Percentiles rank a stretch among this genome's conserved stretches.
phyloP scores from a whole-genome alignment of 2,329 filamentous ascomycete species.

The Scytalidium lignicola region DNA sequence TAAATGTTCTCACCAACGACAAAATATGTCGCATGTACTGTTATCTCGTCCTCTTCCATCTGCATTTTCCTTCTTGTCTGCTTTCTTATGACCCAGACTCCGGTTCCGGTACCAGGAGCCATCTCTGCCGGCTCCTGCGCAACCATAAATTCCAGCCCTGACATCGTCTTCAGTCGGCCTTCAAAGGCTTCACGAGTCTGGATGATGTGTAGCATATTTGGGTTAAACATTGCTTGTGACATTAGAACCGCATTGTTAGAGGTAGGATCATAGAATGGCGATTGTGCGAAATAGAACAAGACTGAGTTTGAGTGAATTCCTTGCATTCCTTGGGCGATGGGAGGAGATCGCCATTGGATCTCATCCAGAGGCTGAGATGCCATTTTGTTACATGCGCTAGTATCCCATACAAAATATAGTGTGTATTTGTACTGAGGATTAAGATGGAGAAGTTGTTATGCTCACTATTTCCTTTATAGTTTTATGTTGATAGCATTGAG shows the following conservation, averaged over 20 bases:
- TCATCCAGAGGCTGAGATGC: conserved; percentile 54
- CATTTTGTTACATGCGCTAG: conserved; percentile 21
- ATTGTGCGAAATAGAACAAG: conserved; percentile 63
- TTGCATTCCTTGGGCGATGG: conserved; percentile 40
- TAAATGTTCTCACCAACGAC: conserved; percentile 63
- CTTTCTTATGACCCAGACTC: conserved; percentile 66
- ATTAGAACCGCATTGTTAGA: conserved; percentile 63
- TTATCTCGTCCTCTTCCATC: conserved; percentile 53
- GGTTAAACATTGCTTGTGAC: conserved; percentile 58
- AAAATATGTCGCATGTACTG: conserved; percentile 56
- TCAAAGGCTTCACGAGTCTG: conserved; percentile 60
- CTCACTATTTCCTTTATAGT: not conserved
- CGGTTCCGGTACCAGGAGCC: conserved; percentile 54
- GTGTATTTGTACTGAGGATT: too few species aligned
- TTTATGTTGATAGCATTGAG: too few species aligned
- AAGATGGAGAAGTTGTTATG: too few species aligned
- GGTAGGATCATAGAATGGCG: conserved; percentile 62
- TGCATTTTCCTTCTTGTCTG: conserved; percentile 56
- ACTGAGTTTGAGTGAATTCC: conserved; percentile 58
- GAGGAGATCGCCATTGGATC: conserved; percentile 59
- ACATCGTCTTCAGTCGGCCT: conserved; percentile 57
- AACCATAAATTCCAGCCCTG: conserved; percentile 62
- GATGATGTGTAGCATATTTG: conserved; percentile 51
- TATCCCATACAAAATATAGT: too few species aligned
- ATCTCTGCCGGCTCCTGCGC: conserved; percentile 61